Evolutionary conservation across 306 rosid species (phyloP).

Genomic region (Psophocarpus tetragonolobus): DNA sequence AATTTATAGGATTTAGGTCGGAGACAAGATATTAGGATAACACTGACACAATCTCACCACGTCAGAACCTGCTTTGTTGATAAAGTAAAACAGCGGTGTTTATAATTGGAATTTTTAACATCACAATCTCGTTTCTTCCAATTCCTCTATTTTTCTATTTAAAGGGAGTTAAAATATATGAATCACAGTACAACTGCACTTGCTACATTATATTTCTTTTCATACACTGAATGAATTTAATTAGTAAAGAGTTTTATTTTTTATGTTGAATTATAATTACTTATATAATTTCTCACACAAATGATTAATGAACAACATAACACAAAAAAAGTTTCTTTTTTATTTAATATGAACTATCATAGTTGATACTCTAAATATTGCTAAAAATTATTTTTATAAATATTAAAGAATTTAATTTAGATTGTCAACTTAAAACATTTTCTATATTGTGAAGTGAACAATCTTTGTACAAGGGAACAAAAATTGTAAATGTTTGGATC

Average conservation of each 20-base stretch:
- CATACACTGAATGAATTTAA: too few species aligned
- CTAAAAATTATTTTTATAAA: neutral
- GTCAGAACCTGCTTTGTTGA: constrained; percentile 4
- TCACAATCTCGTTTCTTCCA: neutral
- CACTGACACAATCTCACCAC: constrained; percentile 34
- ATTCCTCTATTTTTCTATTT: neutral
- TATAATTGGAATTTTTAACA: neutral
- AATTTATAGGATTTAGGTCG: constrained; percentile 35
- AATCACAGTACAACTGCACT: too few species aligned
- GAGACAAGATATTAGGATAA: constrained; percentile 35
- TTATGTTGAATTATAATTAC: too few species aligned
- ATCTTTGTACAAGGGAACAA: too few species aligned
- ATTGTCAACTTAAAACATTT: too few species aligned
- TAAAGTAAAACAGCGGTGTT: neutral
- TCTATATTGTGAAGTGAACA: too few species aligned
- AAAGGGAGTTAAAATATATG: too few species aligned
- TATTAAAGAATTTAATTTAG: neutral
- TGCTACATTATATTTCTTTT: neutral
- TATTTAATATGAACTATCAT: neutral
- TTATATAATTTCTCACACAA: too few species aligned
- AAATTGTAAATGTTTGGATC: too few species aligned
- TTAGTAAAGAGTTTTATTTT: too few species aligned
- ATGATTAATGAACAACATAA: neutral
- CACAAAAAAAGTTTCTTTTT: neutral
- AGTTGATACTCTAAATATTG: neutral